These are phyloP conservation scores for Triticum aestivum DNA, from an alignment of 176 grass and related monocot species.

Conservation along the genomic window IWGSC_CS_RefSeq_v2.1 NC_057795.1:562324965-562325464, in stretches of 20 bases:
- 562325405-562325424: neutral
- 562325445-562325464: conserved; percentile 11
- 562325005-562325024: conserved; percentile 74
- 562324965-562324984: conserved; percentile 13
- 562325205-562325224: neutral
- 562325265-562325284: neutral
- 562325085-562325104: conserved; percentile 89
- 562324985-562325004: neutral
- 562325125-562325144: neutral
- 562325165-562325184: neutral
- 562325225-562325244: neutral
- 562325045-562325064: conserved; percentile 98
- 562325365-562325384: neutral
- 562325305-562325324: neutral
- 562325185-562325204: neutral
- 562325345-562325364: neutral
- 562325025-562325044: conserved; percentile 98
- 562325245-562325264: neutral
- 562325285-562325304: neutral
- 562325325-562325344: neutral
- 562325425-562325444: neutral
- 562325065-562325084: conserved; percentile 95
- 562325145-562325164: neutral
- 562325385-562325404: conserved; percentile 5
- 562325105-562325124: conserved; percentile 1